Base-by-base conservation (phyloP, 192 early-diverging fungal genomes). In the Coemansia sp. region DNA sequence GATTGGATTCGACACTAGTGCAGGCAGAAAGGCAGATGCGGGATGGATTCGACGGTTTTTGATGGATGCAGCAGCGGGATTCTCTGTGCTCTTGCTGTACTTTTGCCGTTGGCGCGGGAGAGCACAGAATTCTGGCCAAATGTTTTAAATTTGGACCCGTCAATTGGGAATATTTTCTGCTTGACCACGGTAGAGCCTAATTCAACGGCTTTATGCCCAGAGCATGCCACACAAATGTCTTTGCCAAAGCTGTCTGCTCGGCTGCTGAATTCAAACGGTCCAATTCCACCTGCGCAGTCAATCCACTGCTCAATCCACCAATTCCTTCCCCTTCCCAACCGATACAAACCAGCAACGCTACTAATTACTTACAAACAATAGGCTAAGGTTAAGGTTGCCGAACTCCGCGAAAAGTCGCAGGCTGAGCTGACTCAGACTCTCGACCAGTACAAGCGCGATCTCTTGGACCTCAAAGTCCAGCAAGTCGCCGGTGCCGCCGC, bases 351-450 rank as follows among this genome's bases (percentile, higher is more conserved):
- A 45, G 41, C 41, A 45, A n/a, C 41, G 2, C 4, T 45, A 45
- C 15, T 12, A 45, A 45, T 5, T 0, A 45, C 4, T 45, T 45
- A 41, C 9, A 15, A 14, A 43, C 41, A n/a, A 45, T 76, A 94
- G 92, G 86, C 86, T 82, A 86, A 91, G 84, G 86, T 94, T 78
- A 95, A 95, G 86, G 90, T 91, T 84, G 82, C 87, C 87, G 91
- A 97, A 85, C 87, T 99, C 81, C 91, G 95, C 79, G 89, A 85
- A 73, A 93, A 95, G 88, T 92, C 87, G 84, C 95, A 94, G 87
- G 89, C 87, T 61, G 92, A 98, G 83, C 87, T 99, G 38, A 84
- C 83, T 65, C 89, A 94, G 88, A 84, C 90, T 72, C 92, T 99
- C 57, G 94, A 94, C 70, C 91, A 93, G 67, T 89, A 95, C 71